Evolutionary conservation across 257 asterid species (phyloP).

Genomic region (Capsicum baccatum): DNA sequence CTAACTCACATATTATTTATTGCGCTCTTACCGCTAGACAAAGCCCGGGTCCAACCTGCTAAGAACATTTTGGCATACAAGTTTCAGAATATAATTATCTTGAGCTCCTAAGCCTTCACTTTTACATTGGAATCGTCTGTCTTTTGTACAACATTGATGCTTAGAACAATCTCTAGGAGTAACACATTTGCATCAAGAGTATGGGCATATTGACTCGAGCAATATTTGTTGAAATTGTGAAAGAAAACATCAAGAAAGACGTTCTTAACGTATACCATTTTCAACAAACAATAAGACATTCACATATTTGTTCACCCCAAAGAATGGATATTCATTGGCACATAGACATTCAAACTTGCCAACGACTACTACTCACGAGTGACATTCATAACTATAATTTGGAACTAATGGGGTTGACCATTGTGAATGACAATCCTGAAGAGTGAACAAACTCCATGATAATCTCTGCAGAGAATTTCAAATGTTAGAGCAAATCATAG

Average conservation of each 20-base stretch:
- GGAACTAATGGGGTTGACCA: not conserved
- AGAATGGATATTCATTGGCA: not conserved
- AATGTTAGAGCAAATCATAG: not conserved
- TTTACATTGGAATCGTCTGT: not conserved
- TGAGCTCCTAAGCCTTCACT: not conserved
- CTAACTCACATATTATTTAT: not conserved
- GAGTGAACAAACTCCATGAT: not conserved
- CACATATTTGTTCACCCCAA: not conserved
- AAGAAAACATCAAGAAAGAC: not conserved
- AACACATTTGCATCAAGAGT: not conserved
- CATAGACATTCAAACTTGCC: not conserved
- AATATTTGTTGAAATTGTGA: not conserved
- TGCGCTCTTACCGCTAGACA: not conserved
- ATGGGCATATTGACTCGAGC: not conserved
- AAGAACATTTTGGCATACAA: not conserved
- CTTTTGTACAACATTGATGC: not conserved
- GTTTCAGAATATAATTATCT: not conserved
- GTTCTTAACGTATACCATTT: not conserved
- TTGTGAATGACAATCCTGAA: conserved; percentile 1
- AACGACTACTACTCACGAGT: not conserved
- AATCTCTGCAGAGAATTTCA: conserved; percentile 8
- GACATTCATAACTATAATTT: not conserved
- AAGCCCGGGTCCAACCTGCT: not conserved
- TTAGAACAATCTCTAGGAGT: not conserved
- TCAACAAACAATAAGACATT: not conserved